Evolutionary conservation across 495 filamentous ascomycete species (phyloP).

Genomic region (Aspergillus steynii): DNA sequence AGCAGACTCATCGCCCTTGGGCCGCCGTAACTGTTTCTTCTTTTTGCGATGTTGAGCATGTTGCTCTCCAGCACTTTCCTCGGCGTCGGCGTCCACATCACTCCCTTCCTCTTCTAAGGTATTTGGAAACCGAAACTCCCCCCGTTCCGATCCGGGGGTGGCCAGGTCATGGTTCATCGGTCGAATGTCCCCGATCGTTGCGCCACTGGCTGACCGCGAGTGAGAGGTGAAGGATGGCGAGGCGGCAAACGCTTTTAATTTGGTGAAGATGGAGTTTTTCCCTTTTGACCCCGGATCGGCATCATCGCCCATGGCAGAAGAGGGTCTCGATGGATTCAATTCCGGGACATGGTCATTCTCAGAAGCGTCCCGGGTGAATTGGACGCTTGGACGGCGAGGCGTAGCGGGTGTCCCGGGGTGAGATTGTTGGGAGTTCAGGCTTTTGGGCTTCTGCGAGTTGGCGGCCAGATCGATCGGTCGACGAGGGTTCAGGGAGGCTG

Average conservation of each 20-base stretch:
- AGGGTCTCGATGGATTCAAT: conserved; percentile 49
- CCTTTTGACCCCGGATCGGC: conserved; percentile 50
- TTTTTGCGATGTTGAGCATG: conserved; percentile 36
- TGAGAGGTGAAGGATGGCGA: conserved; percentile 43
- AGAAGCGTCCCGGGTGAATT: conserved; percentile 58
- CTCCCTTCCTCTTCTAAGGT: conserved; percentile 63
- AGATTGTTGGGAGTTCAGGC: conserved; percentile 29
- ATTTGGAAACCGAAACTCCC: conserved; percentile 54
- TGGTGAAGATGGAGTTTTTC: conserved; percentile 65
- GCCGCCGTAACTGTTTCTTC: conserved; percentile 47
- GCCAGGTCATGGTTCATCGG: conserved; percentile 27
- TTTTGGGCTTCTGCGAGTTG: conserved; percentile 21
- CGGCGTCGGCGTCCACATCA: conserved; percentile 76
- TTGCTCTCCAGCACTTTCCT: conserved; percentile 59
- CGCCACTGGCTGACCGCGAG: conserved; percentile 43
- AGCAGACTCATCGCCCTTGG: conserved; percentile 53
- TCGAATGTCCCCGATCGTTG: conserved; percentile 36
- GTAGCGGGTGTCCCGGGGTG: conserved; percentile 41
- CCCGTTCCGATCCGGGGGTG: conserved; percentile 48
- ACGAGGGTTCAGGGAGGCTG: conserved; percentile 29
- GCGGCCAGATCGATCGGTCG: conserved; percentile 31
- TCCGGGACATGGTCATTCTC: conserved; percentile 42
- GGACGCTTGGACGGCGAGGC: conserved; percentile 59
- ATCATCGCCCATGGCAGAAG: conserved; percentile 61
- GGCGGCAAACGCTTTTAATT: conserved; percentile 59